Base-by-base conservation (phyloP, 2,329 filamentous ascomycete species). In the Xylaria sp. region DNA sequence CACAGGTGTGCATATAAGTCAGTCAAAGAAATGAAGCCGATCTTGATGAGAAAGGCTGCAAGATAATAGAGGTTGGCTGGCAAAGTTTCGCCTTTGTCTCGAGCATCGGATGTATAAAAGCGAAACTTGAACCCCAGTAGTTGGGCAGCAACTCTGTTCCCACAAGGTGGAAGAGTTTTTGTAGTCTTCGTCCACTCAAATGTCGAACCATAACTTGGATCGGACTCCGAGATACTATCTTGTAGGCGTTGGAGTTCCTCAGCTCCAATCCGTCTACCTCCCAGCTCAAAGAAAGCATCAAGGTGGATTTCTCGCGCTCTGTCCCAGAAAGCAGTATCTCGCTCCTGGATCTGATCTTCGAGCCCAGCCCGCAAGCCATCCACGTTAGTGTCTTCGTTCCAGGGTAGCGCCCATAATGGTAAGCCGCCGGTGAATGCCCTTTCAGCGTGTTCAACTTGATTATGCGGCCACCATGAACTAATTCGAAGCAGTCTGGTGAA, bases 381-480 rank as follows among this genome's bases (percentile, higher is more conserved):
- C 1, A 85, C 5, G 85, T 78, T 55, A 89, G 93, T 25, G 23
- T 72, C 58, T 71, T 76, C 77, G 49, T 76, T 75, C 15, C 88
- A 89, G 12, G 94, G 94, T 28, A 92, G 82, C 15, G 94, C 94
- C 95, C 96, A 98, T 33, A 85, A 85, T 0, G 95, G 96, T n/a
- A 98, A 83, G 0, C 92, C 91, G 2, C 87, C 87, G 15, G 87
- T 83, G 57, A 86, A 87, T 20, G 85, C 80, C 41, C 78, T 78
- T 12, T 82, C 78, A 54, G 78, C 76, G 56, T 77, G 78, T 72
- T 77, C 80, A 43, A 82, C 78, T 73, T 86, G 85, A 59, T 88
- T 89, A 59, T 90, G 89, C 1, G 96, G 96, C 96, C 96, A 99
- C 96, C 96, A 99, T 28, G 95, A 97, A 82, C 95, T 98, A 67